phyloP scores from a whole-genome alignment of 148 eudicot genomes.

The Hydrangea macrophylla region DNA sequence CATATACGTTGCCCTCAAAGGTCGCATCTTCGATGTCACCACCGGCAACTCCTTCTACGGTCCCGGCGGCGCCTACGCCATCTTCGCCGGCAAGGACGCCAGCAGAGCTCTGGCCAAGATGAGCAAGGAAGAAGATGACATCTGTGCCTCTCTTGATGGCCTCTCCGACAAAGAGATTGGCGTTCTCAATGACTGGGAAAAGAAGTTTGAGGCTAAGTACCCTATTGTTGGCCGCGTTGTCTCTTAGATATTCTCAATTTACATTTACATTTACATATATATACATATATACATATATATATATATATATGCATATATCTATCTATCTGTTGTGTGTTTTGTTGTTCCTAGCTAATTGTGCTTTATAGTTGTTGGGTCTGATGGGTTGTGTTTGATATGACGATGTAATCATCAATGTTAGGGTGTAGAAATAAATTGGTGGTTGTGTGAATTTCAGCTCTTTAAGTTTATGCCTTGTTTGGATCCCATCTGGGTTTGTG shows the following conservation, averaged over 20 bases:
- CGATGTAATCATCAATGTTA: background rate
- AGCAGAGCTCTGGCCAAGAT: slow-evolving; percentile 92
- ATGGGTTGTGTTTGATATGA: background rate
- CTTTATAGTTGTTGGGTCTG: background rate
- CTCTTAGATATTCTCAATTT: slow-evolving; percentile 3
- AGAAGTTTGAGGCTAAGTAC: slow-evolving; percentile 89
- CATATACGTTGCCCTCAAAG: slow-evolving; percentile 70
- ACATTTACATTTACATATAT: background rate
- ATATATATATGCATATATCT: background rate
- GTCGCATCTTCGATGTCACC: slow-evolving; percentile 70
- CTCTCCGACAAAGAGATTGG: slow-evolving; percentile 77
- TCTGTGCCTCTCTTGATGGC: slow-evolving; percentile 50
- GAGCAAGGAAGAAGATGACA: slow-evolving; percentile 76
- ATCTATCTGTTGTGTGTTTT: background rate
- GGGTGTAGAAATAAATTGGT: background rate
- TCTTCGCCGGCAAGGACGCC: slow-evolving; percentile 97
- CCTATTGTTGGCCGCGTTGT: slow-evolving; percentile 76
- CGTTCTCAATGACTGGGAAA: slow-evolving; percentile 86
- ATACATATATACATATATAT: background rate
- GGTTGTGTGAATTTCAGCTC: slow-evolving; percentile 1
- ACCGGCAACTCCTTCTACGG: slow-evolving; percentile 77
- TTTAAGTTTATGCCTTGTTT: background rate
- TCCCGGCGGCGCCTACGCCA: slow-evolving; percentile 78
- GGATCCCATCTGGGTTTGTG: background rate
- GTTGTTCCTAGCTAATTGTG: background rate